Base-by-base conservation (phyloP, 441 rosid species). In the Erodium chrysanthum region DNA sequence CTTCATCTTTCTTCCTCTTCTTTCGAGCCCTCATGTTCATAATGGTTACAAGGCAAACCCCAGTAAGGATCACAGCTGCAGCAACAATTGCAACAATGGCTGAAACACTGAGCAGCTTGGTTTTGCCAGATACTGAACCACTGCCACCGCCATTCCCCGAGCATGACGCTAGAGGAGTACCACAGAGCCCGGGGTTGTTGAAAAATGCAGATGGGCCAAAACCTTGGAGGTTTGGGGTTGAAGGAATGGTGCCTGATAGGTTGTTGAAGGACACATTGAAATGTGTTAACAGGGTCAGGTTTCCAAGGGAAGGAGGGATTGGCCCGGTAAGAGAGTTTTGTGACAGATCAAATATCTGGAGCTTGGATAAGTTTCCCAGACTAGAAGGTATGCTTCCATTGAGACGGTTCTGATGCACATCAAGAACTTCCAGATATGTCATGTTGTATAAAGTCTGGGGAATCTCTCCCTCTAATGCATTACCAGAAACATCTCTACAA, bases 401-500 rank as follows among this genome's bases (percentile, higher is more conserved):
- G 66, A 92, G 76, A 50, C 72, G 81, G 80, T 92, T 92, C 58
- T 22, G 66, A 75, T 79, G 96, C 67, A 90, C 76, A 70, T 92
- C 91, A 66, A 92, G 94, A 66, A 87, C 78, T 88, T 92, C 73
- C 54, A 92, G 74, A 69, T 76, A 78, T 42, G 88, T 82, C 80
- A 92, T 78, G 81, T 88, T 88, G 80, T 82, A 65, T 59, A 92
- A 68, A 40, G 85, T 77, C 64, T 35, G 73, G 20, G 98, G 84
- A 76, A 92, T 83, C 68, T 82, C 85, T 73, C 96, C 96, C 69
- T 70, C 79, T 71, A 92, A 76, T 17, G 35, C 66, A 87, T 92
- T 92, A 42, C 89, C 92, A 70, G 96, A 90, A 73, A 92, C 77
- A 84, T 93, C 91, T 84, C 97, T 93, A 88, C 87, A 52, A 82